phyloP scores from a whole-genome alignment of 441 rosid species.

The Erodium moschatum region DNA sequence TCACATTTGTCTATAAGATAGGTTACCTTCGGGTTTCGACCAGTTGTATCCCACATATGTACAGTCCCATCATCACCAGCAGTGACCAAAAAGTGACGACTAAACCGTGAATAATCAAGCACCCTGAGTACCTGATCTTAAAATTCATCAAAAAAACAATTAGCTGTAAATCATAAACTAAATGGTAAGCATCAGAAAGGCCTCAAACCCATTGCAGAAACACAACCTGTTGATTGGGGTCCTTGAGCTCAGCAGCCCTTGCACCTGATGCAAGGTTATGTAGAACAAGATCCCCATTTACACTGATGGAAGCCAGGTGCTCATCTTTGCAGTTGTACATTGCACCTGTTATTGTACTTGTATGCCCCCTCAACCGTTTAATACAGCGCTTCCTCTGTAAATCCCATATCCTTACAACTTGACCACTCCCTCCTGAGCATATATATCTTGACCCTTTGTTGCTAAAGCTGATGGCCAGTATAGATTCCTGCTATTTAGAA shows the following conservation, averaged over 20 bases:
- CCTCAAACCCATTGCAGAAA: constrained; percentile 22
- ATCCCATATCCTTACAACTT: constrained; percentile 90
- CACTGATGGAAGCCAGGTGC: constrained; percentile 87
- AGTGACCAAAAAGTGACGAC: constrained; percentile 81
- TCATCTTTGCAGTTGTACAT: constrained; percentile 96
- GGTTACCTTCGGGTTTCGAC: constrained; percentile 74
- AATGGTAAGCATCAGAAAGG: constrained; percentile 12
- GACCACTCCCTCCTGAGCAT: constrained; percentile 90
- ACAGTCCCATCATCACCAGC: constrained; percentile 97
- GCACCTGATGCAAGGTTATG: constrained; percentile 91
- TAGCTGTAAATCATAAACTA: constrained; percentile 25
- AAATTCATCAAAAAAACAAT: constrained; percentile 33
- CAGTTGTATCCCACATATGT: constrained; percentile 91
- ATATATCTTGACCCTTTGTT: constrained; percentile 80
- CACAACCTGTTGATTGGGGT: constrained; percentile 80
- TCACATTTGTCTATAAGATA: background rate
- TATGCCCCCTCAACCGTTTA: constrained; percentile 90
- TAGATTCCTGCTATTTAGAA: constrained; percentile 57
- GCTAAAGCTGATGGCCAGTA: constrained; percentile 72
- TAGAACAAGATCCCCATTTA: constrained; percentile 76
- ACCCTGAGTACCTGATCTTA: constrained; percentile 90
- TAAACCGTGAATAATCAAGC: constrained; percentile 84
- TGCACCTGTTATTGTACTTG: constrained; percentile 67
- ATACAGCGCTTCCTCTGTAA: constrained; percentile 83
- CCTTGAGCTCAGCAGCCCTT: constrained; percentile 78